phyloP scores from a whole-genome alignment of 495 filamentous ascomycete species.

The Zalerion maritima region DNA sequence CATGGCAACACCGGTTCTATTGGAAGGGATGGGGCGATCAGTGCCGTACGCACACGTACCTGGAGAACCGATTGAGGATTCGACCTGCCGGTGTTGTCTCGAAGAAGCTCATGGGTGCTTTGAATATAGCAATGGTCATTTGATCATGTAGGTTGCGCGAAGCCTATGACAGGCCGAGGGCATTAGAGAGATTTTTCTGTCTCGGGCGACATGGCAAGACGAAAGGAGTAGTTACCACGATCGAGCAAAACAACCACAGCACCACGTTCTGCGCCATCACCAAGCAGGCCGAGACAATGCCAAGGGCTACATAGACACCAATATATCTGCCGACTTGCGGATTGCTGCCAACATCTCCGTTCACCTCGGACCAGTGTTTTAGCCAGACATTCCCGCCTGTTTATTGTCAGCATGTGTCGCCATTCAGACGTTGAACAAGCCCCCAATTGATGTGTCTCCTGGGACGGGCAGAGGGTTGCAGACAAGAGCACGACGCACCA shows the following conservation, averaged over 20 bases:
- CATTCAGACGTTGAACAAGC: background rate
- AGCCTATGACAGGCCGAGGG: conserved; percentile 15
- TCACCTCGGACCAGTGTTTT: conserved; percentile 61
- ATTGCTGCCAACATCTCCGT: conserved; percentile 42
- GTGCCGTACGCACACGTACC: conserved; percentile 30
- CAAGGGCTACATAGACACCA: conserved; percentile 68
- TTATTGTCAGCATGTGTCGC: background rate
- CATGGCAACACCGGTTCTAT: too few relatives aligned
- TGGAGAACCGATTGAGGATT: conserved; percentile 27
- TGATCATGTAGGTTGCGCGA: conserved; percentile 31
- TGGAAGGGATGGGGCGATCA: too few relatives aligned
- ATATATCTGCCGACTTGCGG: conserved; percentile 57
- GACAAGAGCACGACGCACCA: conserved; percentile 20
- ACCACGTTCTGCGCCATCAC: conserved; percentile 69
- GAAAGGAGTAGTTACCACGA: conserved; percentile 42
- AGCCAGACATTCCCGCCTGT: conserved; percentile 54
- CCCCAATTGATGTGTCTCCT: conserved; percentile 2
- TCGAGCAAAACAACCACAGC: conserved; percentile 78
- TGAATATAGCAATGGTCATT: conserved; percentile 33
- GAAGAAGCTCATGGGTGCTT: conserved; percentile 28
- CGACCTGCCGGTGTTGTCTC: conserved; percentile 26
- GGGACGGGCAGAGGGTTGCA: too few relatives aligned
- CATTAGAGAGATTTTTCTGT: too few relatives aligned
- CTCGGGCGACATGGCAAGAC: too few relatives aligned
- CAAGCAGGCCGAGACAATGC: conserved; percentile 55